Conservation (phyloP, 2,329 filamentous ascomycete genomes). For the Ophiocordyceps camponoti-leonardi region DNA sequence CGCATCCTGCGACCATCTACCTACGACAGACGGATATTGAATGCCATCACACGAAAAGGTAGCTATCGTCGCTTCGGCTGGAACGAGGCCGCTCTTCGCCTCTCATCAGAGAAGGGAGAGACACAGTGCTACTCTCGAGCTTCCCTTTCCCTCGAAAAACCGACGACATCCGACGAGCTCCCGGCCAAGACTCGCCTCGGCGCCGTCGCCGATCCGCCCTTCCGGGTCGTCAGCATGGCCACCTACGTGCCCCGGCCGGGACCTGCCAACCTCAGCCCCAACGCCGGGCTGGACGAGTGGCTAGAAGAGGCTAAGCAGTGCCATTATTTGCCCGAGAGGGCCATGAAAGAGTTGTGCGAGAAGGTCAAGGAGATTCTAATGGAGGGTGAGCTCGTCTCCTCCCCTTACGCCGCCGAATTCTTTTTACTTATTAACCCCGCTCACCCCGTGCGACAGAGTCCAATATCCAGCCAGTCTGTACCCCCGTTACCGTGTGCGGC, state of each 20-base stretch:
- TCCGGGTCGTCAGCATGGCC: constrained; percentile 14
- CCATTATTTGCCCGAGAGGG: constrained; percentile 85
- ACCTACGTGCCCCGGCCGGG: constrained; percentile 65
- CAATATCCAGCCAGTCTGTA: constrained; percentile 95
- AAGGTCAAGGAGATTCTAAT: constrained; percentile 98
- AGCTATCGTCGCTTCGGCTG: not conserved
- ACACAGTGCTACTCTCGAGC: not conserved
- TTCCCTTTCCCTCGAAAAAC: too few species aligned
- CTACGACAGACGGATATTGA: not conserved
- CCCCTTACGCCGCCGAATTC: constrained; percentile 2
- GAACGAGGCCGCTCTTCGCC: not conserved
- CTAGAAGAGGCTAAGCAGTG: constrained; percentile 91
- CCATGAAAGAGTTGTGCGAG: constrained; percentile 98
- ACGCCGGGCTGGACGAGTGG: constrained; percentile 89
- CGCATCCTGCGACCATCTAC: too few species aligned
- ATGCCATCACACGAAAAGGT: not conserved
- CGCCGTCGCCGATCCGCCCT: not conserved
- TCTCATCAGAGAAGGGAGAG: not conserved
- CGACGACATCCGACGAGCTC: too few species aligned
- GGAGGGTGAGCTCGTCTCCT: constrained; percentile 50
- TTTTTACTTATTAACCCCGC: not conserved
- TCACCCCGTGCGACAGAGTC: constrained; percentile 44
- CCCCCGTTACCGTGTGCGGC: constrained; percentile 94
- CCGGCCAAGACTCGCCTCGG: not conserved
- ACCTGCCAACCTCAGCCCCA: constrained; percentile 67